These are phyloP conservation scores for Neurospora sp. DNA, from an alignment of 495 filamentous ascomycete genomes.

Conservation along the genomic window DNA sequence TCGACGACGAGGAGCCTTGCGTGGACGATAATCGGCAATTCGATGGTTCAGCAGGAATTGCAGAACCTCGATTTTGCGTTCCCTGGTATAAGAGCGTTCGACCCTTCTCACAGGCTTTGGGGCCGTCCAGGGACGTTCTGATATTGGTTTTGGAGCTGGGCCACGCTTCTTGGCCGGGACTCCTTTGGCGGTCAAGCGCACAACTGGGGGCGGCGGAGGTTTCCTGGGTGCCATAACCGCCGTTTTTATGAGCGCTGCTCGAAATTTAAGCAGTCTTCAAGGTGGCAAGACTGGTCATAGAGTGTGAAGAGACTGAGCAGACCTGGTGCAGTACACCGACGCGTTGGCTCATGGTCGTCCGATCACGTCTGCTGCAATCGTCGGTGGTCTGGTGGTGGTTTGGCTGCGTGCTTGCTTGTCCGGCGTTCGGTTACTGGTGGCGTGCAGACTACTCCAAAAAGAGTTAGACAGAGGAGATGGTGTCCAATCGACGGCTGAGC, in stretches of 20 bases:
- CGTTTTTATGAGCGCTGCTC: neutral
- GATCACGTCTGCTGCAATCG: neutral
- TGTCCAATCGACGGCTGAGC: neutral
- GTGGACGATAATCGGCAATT: constrained; percentile 6
- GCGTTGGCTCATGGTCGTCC: neutral
- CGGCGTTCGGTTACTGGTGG: neutral
- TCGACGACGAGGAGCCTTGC: constrained; percentile 10
- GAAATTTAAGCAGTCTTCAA: neutral
- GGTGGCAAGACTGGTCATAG: neutral
- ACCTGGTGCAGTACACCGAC: neutral
- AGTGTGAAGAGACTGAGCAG: neutral
- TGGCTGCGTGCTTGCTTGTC: neutral
- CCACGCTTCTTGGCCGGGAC: constrained; percentile 7
- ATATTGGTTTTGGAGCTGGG: constrained; percentile 12
- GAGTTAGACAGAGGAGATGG: neutral
- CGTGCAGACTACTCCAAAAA: neutral
- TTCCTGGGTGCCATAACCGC: neutral
- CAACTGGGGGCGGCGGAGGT: neutral
- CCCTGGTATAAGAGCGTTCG: constrained; percentile 14
- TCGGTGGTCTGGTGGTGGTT: neutral
- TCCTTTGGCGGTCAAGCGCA: constrained; percentile 8
- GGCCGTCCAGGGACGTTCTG: constrained; percentile 8
- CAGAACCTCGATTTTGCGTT: constrained; percentile 22
- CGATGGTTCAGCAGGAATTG: constrained; percentile 18
- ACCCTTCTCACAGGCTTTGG: constrained; percentile 13